Conservation (phyloP, 176 grass and related monocot species). For the Cenchrus purpureus region DNA sequence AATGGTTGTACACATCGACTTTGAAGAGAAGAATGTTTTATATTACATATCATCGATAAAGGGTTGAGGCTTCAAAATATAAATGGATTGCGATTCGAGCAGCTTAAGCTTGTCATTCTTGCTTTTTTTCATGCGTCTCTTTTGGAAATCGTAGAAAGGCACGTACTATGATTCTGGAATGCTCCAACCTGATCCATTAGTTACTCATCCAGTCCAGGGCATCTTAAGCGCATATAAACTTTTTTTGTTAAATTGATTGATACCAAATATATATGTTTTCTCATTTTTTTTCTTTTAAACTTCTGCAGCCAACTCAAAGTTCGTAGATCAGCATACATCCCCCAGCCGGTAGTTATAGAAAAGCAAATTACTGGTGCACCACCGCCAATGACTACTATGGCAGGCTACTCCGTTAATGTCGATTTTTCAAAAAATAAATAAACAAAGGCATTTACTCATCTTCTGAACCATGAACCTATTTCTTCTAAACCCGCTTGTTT, state of each 20-base stretch:
- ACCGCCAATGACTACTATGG: constrained; percentile 33
- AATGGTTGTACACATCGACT: constrained; percentile 16
- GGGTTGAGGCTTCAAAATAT: constrained; percentile 78
- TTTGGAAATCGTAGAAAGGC: constrained; percentile 87
- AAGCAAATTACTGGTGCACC: constrained; percentile 42
- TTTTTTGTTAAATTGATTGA: constrained; percentile 10
- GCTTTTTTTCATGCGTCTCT: constrained; percentile 67
- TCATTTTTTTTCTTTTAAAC: constrained; percentile 33
- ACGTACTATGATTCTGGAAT: constrained; percentile 51
- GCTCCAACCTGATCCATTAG: constrained; percentile 56
- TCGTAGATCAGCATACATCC: constrained; percentile 63
- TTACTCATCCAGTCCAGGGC: constrained; percentile 59
- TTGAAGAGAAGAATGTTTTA: constrained; percentile 1
- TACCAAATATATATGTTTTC: constrained; percentile 27
- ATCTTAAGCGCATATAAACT: constrained; percentile 25
- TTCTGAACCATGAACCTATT: constrained; percentile 26
- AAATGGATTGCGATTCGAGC: constrained; percentile 85
- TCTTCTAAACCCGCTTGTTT: constrained; percentile 34
- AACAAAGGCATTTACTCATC: constrained; percentile 14
- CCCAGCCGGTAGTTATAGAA: constrained; percentile 44
- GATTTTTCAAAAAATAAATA: background rate
- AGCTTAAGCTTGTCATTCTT: constrained; percentile 71
- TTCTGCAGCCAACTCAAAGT: constrained; percentile 48
- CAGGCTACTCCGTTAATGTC: constrained; percentile 27
- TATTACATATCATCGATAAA: constrained; percentile 32